Base-by-base conservation (phyloP, 495 filamentous ascomycete species). In the Talaromyces stipitatus region DNA sequence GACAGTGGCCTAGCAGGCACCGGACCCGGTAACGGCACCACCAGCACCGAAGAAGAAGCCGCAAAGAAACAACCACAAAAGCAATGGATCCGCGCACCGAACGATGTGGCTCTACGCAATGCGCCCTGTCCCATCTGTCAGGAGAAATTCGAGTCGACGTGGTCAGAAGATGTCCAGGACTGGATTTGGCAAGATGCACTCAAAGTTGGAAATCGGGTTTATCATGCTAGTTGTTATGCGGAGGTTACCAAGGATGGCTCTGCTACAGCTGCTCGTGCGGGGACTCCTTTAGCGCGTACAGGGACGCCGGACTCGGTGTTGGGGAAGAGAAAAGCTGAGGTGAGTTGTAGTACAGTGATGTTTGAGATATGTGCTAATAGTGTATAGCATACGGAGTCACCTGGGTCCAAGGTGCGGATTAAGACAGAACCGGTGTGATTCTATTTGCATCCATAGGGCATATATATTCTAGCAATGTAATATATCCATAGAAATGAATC, bases 111-210 rank as follows among this genome's bases (percentile, higher is more conserved):
- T 3, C 71, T 87, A 29, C 81, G 84, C 16, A 88, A 85, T 60
- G 83, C 78, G 24, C 80, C 87, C 3, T 98, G 94, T 62, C 89
- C 90, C 29, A 94, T 98, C 61, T 97, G 94, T 68, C 91, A 96
- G 68, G 94, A 98, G 72, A 86, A 87, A 61, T 96, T 97, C 57
- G 86, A 94, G 69, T 91, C 83, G 58, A 78, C 76, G 32, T 97
- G 90, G 89, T 85, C 90, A 16, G 90, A 96, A 60, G 89, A 94
- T 58, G 88, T 84, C 18, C 90, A 97, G 68, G 91, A 97, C 59
- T 97, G 91, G 78, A 95, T 98, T 28, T 98, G 95, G 90, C 89
- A 88, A 74, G 92, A 98, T 69, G 88, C 94, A 0, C 75, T 88
- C 50, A 82, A 84, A 62, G 79, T 92, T 33, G 88, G 85, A n/a